Evolutionary conservation across 208 protist species (phyloP).

Genomic region (Vickermania spadyakhi): DNA sequence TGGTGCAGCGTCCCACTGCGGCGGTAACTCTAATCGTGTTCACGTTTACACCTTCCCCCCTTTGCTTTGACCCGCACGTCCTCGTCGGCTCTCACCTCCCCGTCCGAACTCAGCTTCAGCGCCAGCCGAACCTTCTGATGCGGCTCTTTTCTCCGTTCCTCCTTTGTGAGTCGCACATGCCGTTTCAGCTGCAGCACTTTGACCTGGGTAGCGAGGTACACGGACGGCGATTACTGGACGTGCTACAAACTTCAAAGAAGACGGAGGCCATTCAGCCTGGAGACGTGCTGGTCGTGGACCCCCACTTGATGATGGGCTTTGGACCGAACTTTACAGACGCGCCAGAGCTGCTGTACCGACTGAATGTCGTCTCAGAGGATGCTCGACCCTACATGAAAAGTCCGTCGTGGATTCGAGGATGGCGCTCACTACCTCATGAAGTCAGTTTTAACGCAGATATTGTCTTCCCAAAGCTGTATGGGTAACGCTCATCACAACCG

Average conservation of each 20-base stretch:
- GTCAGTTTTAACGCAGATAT: slow-evolving; percentile 58
- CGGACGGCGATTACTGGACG: slow-evolving; percentile 12
- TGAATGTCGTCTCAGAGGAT: slow-evolving; percentile 52
- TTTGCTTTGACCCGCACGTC: slow-evolving; percentile 43
- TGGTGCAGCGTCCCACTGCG: slow-evolving; percentile 9
- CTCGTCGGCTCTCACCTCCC: slow-evolving; percentile 55
- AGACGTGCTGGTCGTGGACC: slow-evolving; percentile 65
- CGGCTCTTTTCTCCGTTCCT: slow-evolving; percentile 44
- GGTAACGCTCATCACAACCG: too few relatives aligned
- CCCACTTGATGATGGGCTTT: slow-evolving; percentile 75
- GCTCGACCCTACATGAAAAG: slow-evolving; percentile 33
- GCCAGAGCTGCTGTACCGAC: slow-evolving; percentile 47
- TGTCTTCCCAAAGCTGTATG: slow-evolving; percentile 76
- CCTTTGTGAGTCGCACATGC: slow-evolving; percentile 60
- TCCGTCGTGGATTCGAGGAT: slow-evolving; percentile 75
- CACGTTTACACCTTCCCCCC: slow-evolving; percentile 39
- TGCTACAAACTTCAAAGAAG: too few relatives aligned
- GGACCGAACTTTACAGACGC: slow-evolving; percentile 46
- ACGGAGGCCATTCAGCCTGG: slow-evolving; percentile 19
- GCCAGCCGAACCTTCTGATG: slow-evolving; percentile 22
- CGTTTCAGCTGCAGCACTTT: slow-evolving; percentile 61
- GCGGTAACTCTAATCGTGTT: slow-evolving; percentile 73
- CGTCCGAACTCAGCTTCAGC: slow-evolving; percentile 52
- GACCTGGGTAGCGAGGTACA: slow-evolving; percentile 45
- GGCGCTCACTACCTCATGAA: slow-evolving; percentile 61